These are phyloP conservation scores for Flaveria sonorensis DNA, from an alignment of 129 eudicot genomes.

Conservation along the genomic window DNA sequence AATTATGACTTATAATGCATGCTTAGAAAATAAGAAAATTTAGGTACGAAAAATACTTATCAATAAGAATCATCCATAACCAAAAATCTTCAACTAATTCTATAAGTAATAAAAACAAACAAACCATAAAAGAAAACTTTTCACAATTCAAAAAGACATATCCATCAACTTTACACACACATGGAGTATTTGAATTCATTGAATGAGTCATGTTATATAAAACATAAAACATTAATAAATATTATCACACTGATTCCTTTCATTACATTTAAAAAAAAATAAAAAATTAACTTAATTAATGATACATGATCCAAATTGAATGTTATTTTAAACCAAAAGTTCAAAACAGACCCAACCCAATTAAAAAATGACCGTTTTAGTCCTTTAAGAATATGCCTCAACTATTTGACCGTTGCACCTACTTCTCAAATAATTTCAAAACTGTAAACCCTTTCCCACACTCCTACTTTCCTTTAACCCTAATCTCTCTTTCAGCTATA, in stretches of 20 bases:
- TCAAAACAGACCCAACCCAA: constrained; percentile 20
- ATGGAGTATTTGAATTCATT: constrained; percentile 7
- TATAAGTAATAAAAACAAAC: background rate
- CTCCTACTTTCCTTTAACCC: constrained; percentile 33
- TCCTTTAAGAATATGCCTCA: constrained; percentile 17
- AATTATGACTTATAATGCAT: background rate
- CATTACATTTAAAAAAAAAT: background rate
- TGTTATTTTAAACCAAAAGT: constrained; percentile 4
- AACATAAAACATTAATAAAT: background rate
- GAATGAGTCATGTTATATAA: constrained; percentile 14
- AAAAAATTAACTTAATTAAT: constrained; percentile 5
- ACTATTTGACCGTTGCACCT: constrained; percentile 42
- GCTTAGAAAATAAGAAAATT: background rate
- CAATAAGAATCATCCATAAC: background rate
- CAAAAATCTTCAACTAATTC: background rate
- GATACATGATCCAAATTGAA: constrained; percentile 21
- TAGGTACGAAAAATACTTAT: background rate
- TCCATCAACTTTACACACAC: background rate
- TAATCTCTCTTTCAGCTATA: constrained; percentile 18
- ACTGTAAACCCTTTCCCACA: constrained; percentile 33
- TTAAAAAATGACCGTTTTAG: background rate
- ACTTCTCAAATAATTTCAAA: constrained; percentile 26
- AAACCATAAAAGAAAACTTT: background rate
- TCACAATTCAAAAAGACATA: background rate
- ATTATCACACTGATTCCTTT: constrained; percentile 11